Conservation (phyloP, 1,284 basidiomycete species). For the Tilletia setariae region DNA sequence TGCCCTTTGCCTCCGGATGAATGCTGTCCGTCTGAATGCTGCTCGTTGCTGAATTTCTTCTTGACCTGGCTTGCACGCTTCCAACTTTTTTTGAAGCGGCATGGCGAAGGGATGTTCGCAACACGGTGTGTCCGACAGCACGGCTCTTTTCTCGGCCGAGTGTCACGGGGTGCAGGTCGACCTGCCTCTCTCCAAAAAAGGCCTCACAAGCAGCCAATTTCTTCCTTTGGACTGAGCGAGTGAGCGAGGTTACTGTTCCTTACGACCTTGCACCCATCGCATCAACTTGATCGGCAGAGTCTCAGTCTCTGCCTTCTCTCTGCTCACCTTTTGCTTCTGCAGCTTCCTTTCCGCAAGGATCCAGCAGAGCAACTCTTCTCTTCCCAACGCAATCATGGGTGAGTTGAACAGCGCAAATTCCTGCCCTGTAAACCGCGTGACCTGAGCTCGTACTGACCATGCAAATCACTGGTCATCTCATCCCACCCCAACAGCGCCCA, state of each 20-base stretch:
- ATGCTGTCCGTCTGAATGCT: too few relatives aligned
- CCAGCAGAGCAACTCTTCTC: neutral
- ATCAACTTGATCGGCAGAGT: neutral
- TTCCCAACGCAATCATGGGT: neutral
- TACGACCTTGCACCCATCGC: neutral
- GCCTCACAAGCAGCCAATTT: too few relatives aligned
- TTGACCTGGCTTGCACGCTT: too few relatives aligned
- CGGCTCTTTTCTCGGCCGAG: neutral
- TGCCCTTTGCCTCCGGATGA: neutral
- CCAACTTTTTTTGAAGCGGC: too few relatives aligned
- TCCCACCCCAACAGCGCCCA: conserved; percentile 37
- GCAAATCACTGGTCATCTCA: neutral
- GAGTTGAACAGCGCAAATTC: too few relatives aligned
- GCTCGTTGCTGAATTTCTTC: neutral
- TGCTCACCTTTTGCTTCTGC: too few relatives aligned
- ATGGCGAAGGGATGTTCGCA: too few relatives aligned
- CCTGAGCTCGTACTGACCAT: neutral
- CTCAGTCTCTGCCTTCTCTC: neutral
- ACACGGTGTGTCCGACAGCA: neutral
- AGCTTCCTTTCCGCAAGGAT: too few relatives aligned
- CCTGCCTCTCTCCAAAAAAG: too few relatives aligned
- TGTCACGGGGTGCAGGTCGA: neutral
- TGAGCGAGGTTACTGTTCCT: neutral
- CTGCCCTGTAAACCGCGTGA: too few relatives aligned
- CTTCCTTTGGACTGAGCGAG: neutral